A percentile compares a stretch with the other conserved stretches of the same genome.
Conservation (phyloP, 768 basidiomycete genomes). For the Cubamyces sp. region DNA sequence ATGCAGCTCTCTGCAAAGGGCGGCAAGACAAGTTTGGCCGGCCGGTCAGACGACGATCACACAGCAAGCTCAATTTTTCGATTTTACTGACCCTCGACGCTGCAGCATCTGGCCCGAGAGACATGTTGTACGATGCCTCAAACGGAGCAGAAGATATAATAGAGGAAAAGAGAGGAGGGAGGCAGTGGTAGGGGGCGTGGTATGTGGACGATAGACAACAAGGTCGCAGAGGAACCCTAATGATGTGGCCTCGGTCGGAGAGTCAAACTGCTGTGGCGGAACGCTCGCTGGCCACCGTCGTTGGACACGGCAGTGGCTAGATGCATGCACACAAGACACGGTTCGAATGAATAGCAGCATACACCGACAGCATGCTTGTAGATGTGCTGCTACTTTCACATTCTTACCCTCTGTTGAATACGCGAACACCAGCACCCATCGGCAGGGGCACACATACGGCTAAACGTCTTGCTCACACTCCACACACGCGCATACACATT, state of each 20-base stretch:
- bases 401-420: too few species aligned
- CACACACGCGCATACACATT: too few species aligned
- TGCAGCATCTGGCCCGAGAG: constrained; percentile 49
- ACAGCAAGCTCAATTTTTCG: constrained; percentile 18
- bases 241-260: constrained; percentile 34
- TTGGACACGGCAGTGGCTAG: constrained; percentile 5
- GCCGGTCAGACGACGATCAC: constrained; percentile 28
- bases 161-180: background rate
- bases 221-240: constrained; percentile 24
- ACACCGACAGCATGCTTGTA: too few species aligned
- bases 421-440: too few species aligned
- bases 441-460: too few species aligned
- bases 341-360: background rate
- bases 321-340: background rate
- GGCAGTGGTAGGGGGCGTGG: constrained; percentile 15
- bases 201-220: constrained; percentile 26
- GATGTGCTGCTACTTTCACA: too few species aligned
- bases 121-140: constrained; percentile 40
- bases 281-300: constrained; percentile 17
- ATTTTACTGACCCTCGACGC: constrained; percentile 53
- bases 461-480: too few species aligned
- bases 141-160: background rate
- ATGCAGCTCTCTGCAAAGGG: constrained; percentile 43
- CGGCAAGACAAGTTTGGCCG: constrained; percentile 11
- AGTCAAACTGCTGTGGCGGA: constrained; percentile 39